phyloP scores from a whole-genome alignment of 257 asterid genomes.

The Voacanga thouarsii region DNA sequence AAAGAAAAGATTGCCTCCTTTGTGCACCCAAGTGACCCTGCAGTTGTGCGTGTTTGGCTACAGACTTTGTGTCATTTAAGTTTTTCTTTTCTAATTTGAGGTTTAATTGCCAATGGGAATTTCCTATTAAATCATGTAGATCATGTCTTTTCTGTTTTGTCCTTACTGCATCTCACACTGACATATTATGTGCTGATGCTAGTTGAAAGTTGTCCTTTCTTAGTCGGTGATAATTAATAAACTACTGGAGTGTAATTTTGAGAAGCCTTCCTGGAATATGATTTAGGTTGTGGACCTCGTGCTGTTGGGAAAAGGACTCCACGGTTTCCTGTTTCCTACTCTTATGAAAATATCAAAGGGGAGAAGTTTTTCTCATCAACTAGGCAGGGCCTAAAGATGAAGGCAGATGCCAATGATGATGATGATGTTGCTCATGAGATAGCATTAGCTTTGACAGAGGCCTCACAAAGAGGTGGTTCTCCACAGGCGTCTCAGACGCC shows the following conservation, averaged over 20 bases:
- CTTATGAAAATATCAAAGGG: constrained; percentile 45
- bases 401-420: constrained; percentile 61
- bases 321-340: constrained; percentile 66
- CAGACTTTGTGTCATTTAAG: not conserved
- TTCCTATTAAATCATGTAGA: not conserved
- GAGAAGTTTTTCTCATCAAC: constrained; percentile 53
- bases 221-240: constrained; percentile 21
- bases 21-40: not conserved
- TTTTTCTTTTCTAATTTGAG: not conserved
- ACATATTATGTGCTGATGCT: not conserved
- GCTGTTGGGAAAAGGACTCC: constrained; percentile 95
- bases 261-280: constrained; percentile 25
- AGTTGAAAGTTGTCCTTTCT: constrained; percentile 1
- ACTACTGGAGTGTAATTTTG: constrained; percentile 24
- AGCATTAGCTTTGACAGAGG: constrained; percentile 85
- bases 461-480: constrained; percentile 85
- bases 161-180: not conserved
- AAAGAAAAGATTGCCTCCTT: not conserved
- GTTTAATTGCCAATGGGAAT: not conserved
- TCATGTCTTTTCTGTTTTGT: not conserved
- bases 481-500: constrained; percentile 89
- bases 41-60: not conserved
- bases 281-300: constrained; percentile 76
- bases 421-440: constrained; percentile 83
- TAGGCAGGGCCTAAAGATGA: constrained; percentile 52